These are phyloP conservation scores for Taphrina pruni DNA, from an alignment of 1,139 yeast species.

Conservation along the genomic window DNA sequence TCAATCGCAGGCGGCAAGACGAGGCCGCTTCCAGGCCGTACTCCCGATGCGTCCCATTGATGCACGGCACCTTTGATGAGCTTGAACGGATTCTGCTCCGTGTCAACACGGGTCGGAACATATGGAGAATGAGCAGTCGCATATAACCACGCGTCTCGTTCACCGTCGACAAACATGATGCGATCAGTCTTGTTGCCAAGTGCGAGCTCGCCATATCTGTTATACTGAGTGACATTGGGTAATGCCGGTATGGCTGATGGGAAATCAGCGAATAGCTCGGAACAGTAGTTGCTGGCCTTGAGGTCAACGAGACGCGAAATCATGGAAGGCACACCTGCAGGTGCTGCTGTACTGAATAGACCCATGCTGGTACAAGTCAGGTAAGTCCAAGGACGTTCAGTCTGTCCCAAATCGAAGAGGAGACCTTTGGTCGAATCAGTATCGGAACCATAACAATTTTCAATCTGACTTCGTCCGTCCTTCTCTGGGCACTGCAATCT, in stretches of 20 bases:
- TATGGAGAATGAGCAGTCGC: conserved; percentile 13
- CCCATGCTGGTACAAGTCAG: background rate
- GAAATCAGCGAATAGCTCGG: background rate
- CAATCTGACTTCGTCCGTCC: background rate
- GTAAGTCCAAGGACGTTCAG: conserved; percentile 4
- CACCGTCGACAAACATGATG: conserved; percentile 16
- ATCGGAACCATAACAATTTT: background rate
- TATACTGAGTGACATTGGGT: background rate
- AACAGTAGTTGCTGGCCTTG: background rate
- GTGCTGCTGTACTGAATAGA: conserved; percentile 7
- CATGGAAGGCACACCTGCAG: conserved; percentile 4
- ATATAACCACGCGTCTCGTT: conserved; percentile 4
- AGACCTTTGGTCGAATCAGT: background rate
- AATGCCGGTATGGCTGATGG: conserved; percentile 1
- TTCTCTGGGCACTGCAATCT: background rate
- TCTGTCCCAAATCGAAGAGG: background rate
- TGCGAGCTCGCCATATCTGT: conserved; percentile 2
- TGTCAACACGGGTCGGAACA: background rate
- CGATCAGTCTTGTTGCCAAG: background rate
- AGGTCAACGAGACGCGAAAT: conserved; percentile 7
- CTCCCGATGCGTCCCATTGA: conserved; percentile 10
- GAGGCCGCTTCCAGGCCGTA: background rate
- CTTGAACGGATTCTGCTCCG: conserved; percentile 10
- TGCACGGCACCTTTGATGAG: conserved; percentile 5
- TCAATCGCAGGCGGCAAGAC: background rate